A percentile compares a stretch with the other conserved stretches of the same genome.
Evolutionary conservation across 169 alveolate genomes (phyloP).

Genomic region (Plasmodium billcollinsi): DNA sequence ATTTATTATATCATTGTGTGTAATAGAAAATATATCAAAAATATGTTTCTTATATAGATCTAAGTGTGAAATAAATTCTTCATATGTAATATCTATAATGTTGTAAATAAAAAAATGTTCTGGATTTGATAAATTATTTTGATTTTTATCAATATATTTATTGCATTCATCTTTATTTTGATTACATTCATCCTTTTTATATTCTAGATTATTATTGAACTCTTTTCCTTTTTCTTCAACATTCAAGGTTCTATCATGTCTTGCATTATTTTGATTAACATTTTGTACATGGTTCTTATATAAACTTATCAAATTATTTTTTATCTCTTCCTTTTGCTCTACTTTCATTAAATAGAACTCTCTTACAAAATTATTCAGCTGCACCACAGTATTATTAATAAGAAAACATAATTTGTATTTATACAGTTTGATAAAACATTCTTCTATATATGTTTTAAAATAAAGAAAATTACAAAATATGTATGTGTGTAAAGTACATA

Average conservation of each 20-base stretch:
- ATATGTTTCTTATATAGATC: conserved; percentile 51
- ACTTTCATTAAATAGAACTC: conserved; percentile 22
- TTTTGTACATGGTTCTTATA: background rate
- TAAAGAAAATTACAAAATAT: conserved; percentile 45
- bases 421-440: conserved; percentile 31
- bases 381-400: conserved; percentile 38
- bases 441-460: conserved; percentile 53
- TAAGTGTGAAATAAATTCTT: conserved; percentile 27
- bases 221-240: background rate
- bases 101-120: conserved; percentile 15
- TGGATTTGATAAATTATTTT: background rate
- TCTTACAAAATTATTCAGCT: conserved; percentile 46
- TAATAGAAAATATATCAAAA: conserved; percentile 44
- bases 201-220: background rate
- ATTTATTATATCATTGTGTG: conserved; percentile 40
- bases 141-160: background rate
- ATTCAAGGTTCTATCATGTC: background rate
- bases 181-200: background rate
- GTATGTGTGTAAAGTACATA: conserved; percentile 72
- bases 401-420: conserved; percentile 66
- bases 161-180: background rate
- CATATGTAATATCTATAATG: conserved; percentile 51
- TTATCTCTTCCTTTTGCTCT: conserved; percentile 13
- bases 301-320: background rate
- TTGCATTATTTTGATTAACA: background rate